These are phyloP conservation scores for Hawksworthiomyces lignivorus DNA, from an alignment of 2,329 filamentous ascomycete genomes.

Conservation along the genomic window DNA sequence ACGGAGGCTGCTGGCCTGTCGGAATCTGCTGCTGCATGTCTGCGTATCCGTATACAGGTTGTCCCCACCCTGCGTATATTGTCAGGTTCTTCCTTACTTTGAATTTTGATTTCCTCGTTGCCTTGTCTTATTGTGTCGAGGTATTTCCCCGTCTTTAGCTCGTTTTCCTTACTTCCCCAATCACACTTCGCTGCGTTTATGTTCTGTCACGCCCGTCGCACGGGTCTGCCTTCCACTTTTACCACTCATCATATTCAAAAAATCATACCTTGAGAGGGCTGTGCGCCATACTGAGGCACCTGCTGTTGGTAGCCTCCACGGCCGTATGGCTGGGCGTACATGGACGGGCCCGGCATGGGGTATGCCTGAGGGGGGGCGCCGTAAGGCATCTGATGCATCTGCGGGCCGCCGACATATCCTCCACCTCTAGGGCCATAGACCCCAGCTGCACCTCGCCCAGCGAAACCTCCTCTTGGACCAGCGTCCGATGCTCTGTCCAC, in stretches of 20 bases:
- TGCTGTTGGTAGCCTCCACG: slow-evolving; percentile 33
- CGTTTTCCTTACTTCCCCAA: not conserved
- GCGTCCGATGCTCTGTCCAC: slow-evolving; percentile 93
- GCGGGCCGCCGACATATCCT: slow-evolving; percentile 23
- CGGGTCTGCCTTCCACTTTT: not conserved
- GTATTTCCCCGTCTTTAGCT: not conserved
- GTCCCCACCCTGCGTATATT: slow-evolving; percentile 24
- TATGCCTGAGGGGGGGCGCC: slow-evolving; percentile 27
- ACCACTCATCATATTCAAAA: not conserved
- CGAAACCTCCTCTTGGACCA: slow-evolving; percentile 52
- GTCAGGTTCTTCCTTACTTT: not conserved
- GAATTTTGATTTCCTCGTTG: not conserved
- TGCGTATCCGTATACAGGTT: slow-evolving; percentile 35
- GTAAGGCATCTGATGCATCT: slow-evolving; percentile 28
- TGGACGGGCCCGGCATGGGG: slow-evolving; percentile 26
- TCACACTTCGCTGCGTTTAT: too few relatives aligned
- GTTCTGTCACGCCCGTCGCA: too few relatives aligned
- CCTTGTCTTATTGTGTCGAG: too few relatives aligned
- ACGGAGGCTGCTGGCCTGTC: slow-evolving; percentile 19
- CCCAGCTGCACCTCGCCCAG: slow-evolving; percentile 28
- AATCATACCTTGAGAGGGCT: slow-evolving; percentile 28
- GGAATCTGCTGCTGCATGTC: slow-evolving; percentile 32
- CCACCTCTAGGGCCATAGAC: slow-evolving; percentile 25
- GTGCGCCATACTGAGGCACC: slow-evolving; percentile 31
- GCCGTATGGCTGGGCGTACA: slow-evolving; percentile 36